Percentiles rank a stretch among this genome's conserved stretches.
Conservation (phyloP, 1,284 basidiomycete genomes). For the Fistulinella staudtii region DNA sequence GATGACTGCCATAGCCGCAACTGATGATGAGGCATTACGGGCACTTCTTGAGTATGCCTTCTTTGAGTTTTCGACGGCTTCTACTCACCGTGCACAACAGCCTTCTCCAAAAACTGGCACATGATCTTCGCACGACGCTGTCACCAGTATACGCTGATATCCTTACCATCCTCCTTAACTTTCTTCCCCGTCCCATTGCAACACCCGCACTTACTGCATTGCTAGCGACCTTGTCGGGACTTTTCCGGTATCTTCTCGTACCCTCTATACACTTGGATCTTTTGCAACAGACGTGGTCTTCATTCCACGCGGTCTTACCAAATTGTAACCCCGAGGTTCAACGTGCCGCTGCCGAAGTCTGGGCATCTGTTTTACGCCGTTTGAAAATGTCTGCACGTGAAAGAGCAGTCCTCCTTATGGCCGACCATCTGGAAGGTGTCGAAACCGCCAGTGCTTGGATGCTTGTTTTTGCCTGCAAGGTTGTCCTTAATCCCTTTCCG, state of each 20-base stretch:
- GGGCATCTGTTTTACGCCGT: slow-evolving; percentile 66
- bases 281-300: slow-evolving; percentile 55
- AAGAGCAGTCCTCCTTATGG: slow-evolving; percentile 49
- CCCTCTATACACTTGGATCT: slow-evolving; percentile 50
- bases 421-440: slow-evolving; percentile 40
- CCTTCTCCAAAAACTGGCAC: slow-evolving; percentile 67
- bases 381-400: slow-evolving; percentile 54
- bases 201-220: slow-evolving; percentile 59
- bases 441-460: slow-evolving; percentile 66
- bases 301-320: slow-evolving; percentile 46
- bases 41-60: slow-evolving; percentile 68
- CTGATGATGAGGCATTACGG: slow-evolving; percentile 66
- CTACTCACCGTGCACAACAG: slow-evolving; percentile 36
- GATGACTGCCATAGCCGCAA: slow-evolving; percentile 48
- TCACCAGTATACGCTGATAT: slow-evolving; percentile 55
- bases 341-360: slow-evolving; percentile 71
- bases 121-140: slow-evolving; percentile 72
- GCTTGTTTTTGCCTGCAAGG: slow-evolving; percentile 70
- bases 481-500: slow-evolving; percentile 23
- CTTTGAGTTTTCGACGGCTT: background rate
- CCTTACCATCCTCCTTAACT: slow-evolving; percentile 48
- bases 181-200: slow-evolving; percentile 56
- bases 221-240: slow-evolving; percentile 56
- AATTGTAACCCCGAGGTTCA: slow-evolving; percentile 65
- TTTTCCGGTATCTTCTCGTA: slow-evolving; percentile 70